Evolutionary conservation across 148 eudicot species (phyloP), one percentile per base, ranked within the genome.

Genomic region (Talinum fruticosum): DNA sequence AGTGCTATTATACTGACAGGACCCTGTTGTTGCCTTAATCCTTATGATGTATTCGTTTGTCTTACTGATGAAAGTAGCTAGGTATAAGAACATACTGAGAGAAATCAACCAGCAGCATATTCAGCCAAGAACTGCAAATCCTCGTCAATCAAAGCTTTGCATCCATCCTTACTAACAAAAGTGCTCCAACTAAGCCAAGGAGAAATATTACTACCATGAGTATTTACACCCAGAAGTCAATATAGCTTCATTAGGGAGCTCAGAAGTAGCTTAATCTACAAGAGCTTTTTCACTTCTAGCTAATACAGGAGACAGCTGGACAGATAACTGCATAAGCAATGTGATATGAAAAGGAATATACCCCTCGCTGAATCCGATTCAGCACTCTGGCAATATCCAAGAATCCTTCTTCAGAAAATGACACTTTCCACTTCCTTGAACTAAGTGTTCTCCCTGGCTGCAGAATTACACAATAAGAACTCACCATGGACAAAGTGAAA

Each of bases 361-460:
- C 98, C 92, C 98, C 98, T 80, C 88, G 87, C 69, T 95, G 97
- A 72, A 95, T 91, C 85, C 98, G 84, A 83, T 86, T 89, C 74
- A 92, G 88, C 61, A 87, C 93, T 74, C 83, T 90, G 47, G 93
- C 97, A 76, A 95, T 92, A 78, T 95, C 98, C 84, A 95, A 79
- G 73, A 83, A 87, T 75, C 98, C 98, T 73, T 95, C 98, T 76
- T 73, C 72, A 70, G 93, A 83, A 68, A 95, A 86, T 74, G 98
- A 91, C 37, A 89, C 93, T 76, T 90, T 81, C 98, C 98, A 95
- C 82, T 93, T 92, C 83, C 97, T 95, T 74, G 81, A 86, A 81
- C 98, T 95, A 12, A 95, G 88, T 64, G 98, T 95, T 88, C 87
- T 89, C 7, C 98, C 92, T n/a, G 83, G 81, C 98, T 95, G 85